Conservation (phyloP, 1,139 yeast species). For the Kodamaea alishanica region DNA sequence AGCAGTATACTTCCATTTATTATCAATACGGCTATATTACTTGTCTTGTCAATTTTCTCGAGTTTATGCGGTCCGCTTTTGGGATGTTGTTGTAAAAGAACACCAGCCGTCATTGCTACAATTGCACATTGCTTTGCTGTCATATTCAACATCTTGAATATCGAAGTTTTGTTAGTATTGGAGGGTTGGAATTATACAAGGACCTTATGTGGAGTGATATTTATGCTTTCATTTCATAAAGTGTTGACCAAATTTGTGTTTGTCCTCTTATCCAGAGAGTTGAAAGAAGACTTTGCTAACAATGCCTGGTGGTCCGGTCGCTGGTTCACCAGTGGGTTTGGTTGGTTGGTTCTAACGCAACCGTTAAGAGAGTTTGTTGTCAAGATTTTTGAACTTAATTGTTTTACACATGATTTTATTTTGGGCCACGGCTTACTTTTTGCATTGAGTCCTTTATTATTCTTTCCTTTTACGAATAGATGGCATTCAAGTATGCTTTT, state of each 20-base stretch:
- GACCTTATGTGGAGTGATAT: slow-evolving; percentile 54
- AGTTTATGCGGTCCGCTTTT: slow-evolving; percentile 44
- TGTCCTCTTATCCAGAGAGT: slow-evolving; percentile 56
- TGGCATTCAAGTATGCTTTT: slow-evolving; percentile 36
- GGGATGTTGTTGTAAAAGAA: slow-evolving; percentile 31
- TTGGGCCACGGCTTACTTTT: slow-evolving; percentile 63
- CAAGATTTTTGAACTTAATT: slow-evolving; percentile 63
- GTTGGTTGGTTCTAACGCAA: slow-evolving; percentile 57
- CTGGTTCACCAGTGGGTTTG: slow-evolving; percentile 62
- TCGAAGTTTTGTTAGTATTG: slow-evolving; percentile 59
- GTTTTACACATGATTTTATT: slow-evolving; percentile 69
- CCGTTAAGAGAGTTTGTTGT: slow-evolving; percentile 67
- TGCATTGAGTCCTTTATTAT: slow-evolving; percentile 56
- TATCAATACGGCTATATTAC: slow-evolving; percentile 41
- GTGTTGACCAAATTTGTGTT: slow-evolving; percentile 41
- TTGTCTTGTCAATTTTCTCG: slow-evolving; percentile 46
- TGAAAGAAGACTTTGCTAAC: slow-evolving; percentile 52
- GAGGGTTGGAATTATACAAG: slow-evolving; percentile 63
- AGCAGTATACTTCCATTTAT: slow-evolving; percentile 53
- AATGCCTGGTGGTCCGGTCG: slow-evolving; percentile 86
- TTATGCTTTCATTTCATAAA: slow-evolving; percentile 55
- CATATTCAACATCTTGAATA: slow-evolving; percentile 47
- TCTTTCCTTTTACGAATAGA: slow-evolving; percentile 58
- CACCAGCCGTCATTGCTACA: slow-evolving; percentile 44
- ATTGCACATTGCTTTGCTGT: slow-evolving; percentile 53